phyloP scores from a whole-genome alignment of 2,329 filamentous ascomycete genomes.

The Diaporthe batatas region DNA sequence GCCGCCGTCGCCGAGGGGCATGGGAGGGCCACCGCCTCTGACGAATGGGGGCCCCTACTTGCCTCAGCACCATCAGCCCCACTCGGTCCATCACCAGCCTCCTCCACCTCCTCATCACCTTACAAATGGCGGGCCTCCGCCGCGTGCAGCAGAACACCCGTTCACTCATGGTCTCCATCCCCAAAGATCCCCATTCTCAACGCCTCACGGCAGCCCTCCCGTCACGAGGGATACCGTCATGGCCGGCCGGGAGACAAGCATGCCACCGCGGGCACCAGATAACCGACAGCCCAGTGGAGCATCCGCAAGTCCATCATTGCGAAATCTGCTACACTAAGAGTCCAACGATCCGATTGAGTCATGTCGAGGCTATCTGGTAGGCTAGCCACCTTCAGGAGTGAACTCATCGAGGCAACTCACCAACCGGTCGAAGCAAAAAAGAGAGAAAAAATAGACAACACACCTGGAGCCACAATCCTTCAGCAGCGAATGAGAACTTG shows the following conservation, averaged over 20 bases:
- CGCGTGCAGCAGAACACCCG: constrained; percentile 59
- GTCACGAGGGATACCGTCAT: constrained; percentile 55
- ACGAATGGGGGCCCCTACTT: constrained; percentile 57
- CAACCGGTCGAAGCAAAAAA: neutral
- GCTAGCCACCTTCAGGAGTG: neutral
- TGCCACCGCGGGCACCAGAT: constrained; percentile 54
- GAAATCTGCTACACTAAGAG: constrained; percentile 76
- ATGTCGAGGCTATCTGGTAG: neutral
- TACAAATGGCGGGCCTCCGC: constrained; percentile 55
- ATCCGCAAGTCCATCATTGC: constrained; percentile 81
- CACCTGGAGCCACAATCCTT: neutral
- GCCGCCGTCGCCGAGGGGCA: constrained; percentile 63
- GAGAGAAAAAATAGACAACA: neutral
- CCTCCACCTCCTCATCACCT: constrained; percentile 50
- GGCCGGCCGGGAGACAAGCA: constrained; percentile 50
- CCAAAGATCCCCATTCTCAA: constrained; percentile 54
- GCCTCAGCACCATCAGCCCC: constrained; percentile 51
- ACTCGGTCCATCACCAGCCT: constrained; percentile 44
- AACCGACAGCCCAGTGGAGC: constrained; percentile 71
- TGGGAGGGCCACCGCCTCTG: constrained; percentile 58
- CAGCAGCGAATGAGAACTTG: neutral
- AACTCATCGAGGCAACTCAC: neutral
- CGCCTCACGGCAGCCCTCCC: constrained; percentile 61
- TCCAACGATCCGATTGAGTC: neutral
- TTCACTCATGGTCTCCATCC: constrained; percentile 55